Evolutionary conservation across 2,329 filamentous ascomycete species (phyloP).

Genomic region (Helminthosporium solani): DNA sequence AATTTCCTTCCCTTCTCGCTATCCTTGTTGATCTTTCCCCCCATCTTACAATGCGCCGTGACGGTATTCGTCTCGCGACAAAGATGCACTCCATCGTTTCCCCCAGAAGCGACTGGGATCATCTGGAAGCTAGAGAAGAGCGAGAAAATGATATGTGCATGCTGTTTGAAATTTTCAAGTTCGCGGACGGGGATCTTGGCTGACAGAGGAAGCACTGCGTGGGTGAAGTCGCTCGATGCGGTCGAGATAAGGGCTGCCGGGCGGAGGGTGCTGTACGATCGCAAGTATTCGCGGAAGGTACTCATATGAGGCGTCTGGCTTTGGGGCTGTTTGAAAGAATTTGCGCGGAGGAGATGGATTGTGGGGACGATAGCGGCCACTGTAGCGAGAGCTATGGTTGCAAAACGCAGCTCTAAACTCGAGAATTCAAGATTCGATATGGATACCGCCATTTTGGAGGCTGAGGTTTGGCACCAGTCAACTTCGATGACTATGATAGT

Average conservation of each 20-base stretch:
- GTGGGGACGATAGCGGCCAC: slow-evolving; percentile 16
- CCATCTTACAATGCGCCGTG: slow-evolving; percentile 38
- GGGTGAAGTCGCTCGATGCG: slow-evolving; percentile 42
- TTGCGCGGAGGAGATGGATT: slow-evolving; percentile 17
- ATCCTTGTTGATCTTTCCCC: slow-evolving; percentile 20
- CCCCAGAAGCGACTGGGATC: slow-evolving; percentile 39
- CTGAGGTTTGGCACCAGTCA: too few species aligned
- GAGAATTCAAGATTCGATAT: slow-evolving; percentile 21
- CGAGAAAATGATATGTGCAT: slow-evolving; percentile 45
- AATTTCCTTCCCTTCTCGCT: slow-evolving; percentile 20
- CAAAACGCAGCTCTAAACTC: slow-evolving; percentile 18
- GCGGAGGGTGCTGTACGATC: slow-evolving; percentile 45
- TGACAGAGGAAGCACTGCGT: slow-evolving; percentile 45
- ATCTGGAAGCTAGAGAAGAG: slow-evolving; percentile 47
- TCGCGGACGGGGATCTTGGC: slow-evolving; percentile 43
- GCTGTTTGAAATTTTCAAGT: slow-evolving; percentile 41
- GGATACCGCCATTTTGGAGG: background rate
- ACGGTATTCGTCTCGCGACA: slow-evolving; percentile 33
- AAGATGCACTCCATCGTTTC: slow-evolving; percentile 31
- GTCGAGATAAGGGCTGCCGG: slow-evolving; percentile 41
- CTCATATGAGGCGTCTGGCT: slow-evolving; percentile 22
- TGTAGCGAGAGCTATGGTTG: slow-evolving; percentile 19
- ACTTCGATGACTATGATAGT: too few species aligned
- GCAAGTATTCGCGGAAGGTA: slow-evolving; percentile 37
- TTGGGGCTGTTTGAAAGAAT: slow-evolving; percentile 9